A percentile compares a stretch with the other conserved stretches of the same genome.
These are phyloP conservation scores for Ophiorrhiza pumila DNA, from an alignment of 257 asterid genomes.

Conservation along the genomic window DNA sequence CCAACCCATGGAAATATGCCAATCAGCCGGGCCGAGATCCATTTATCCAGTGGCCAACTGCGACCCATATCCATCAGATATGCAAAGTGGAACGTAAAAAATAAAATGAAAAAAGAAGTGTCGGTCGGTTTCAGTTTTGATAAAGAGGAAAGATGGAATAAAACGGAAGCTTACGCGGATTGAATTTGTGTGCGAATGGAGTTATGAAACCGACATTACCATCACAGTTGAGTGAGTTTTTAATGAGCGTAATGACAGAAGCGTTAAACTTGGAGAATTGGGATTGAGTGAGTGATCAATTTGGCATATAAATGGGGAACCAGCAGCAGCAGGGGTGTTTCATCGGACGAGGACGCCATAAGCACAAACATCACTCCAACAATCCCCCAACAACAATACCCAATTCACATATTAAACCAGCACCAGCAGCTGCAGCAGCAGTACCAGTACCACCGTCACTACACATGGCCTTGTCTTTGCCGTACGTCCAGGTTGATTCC, in stretches of 20 bases:
- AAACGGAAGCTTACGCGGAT: not conserved
- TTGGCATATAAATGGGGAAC: slow-evolving; percentile 54
- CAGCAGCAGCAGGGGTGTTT: too few species aligned
- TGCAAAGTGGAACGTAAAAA: not conserved
- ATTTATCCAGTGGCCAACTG: too few species aligned
- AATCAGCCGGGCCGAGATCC: too few species aligned
- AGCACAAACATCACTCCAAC: slow-evolving; percentile 14
- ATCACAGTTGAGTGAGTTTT: too few species aligned
- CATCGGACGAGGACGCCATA: slow-evolving; percentile 3
- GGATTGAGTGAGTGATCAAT: not conserved
- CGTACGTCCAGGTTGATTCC: slow-evolving; percentile 36
- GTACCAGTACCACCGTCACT: not conserved
- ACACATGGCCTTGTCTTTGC: slow-evolving; percentile 36
- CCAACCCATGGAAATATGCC: too few species aligned
- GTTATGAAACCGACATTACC: not conserved
- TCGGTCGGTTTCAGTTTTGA: not conserved
- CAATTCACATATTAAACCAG: not conserved
- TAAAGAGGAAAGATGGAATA: not conserved
- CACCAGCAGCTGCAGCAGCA: not conserved
- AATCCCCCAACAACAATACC: not conserved
- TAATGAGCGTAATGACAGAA: not conserved
- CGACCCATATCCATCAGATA: too few species aligned
- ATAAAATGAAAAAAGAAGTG: not conserved
- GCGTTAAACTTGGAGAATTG: not conserved
- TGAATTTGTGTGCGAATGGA: not conserved